Evolutionary conservation across 495 filamentous ascomycete genomes (phyloP).

Genomic region (Coniosporium apollinis): DNA sequence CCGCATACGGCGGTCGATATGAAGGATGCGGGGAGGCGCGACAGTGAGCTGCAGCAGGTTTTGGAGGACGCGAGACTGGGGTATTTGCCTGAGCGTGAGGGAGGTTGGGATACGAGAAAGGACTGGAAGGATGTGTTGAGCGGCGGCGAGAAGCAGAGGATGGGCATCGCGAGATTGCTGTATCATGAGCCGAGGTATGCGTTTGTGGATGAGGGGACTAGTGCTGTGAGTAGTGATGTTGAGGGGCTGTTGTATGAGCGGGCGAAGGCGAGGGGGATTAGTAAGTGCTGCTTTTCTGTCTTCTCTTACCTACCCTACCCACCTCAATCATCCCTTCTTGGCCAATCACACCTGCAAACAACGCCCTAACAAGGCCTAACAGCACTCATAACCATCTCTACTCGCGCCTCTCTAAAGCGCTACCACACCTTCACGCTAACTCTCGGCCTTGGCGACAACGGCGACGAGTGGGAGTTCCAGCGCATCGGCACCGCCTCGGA

Average conservation of each 20-base stretch:
- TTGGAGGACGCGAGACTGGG: conserved; percentile 73
- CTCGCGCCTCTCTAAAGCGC: conserved; percentile 79
- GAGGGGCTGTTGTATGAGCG: conserved; percentile 87
- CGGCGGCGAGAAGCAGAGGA: conserved; percentile 95
- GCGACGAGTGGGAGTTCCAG: conserved; percentile 66
- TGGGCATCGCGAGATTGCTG: conserved; percentile 74
- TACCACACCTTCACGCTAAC: conserved; percentile 85
- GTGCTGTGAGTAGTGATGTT: conserved; percentile 82
- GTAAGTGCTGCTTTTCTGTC: conserved; percentile 28
- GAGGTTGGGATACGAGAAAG: conserved; percentile 90
- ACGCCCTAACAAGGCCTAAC: conserved; percentile 13
- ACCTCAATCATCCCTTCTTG: background rate
- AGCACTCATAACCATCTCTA: conserved; percentile 85
- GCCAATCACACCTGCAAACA: background rate
- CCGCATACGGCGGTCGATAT: conserved; percentile 91
- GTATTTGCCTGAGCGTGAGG: conserved; percentile 81
- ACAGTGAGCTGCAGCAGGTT: conserved; percentile 54
- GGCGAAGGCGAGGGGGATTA: conserved; percentile 84
- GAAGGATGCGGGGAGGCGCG: conserved; percentile 59
- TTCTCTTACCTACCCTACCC: background rate
- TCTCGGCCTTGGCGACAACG: conserved; percentile 52
- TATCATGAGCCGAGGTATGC: conserved; percentile 94
- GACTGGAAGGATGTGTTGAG: conserved; percentile 97
- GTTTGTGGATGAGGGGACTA: conserved; percentile 89
- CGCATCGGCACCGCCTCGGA: conserved; percentile 84